Percentiles rank a stretch among this genome's conserved stretches.
Conservation (phyloP, 2,329 filamentous ascomycete species). For the Monosporascus sp. region DNA sequence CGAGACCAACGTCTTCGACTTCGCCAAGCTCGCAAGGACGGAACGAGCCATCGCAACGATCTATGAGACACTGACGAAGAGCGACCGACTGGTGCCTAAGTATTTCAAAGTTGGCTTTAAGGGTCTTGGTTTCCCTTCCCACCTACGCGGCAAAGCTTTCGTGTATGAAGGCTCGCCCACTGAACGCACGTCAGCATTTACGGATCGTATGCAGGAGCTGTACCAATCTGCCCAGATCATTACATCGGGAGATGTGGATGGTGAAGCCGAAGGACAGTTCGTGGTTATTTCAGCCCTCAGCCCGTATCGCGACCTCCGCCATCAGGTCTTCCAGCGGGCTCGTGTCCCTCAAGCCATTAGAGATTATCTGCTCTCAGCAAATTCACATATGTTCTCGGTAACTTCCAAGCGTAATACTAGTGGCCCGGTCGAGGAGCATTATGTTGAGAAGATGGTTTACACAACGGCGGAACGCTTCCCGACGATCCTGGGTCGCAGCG, state of each 20-base stretch:
- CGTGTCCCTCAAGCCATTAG: constrained; percentile 75
- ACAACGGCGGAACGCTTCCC: constrained; percentile 83
- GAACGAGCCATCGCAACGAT: constrained; percentile 89
- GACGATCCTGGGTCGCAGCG: constrained; percentile 81
- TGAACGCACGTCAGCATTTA: constrained; percentile 76
- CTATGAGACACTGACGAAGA: constrained; percentile 81
- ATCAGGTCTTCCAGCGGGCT: constrained; percentile 84
- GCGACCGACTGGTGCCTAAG: constrained; percentile 69
- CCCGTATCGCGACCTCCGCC: constrained; percentile 72
- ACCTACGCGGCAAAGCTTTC: constrained; percentile 82
- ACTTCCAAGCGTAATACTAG: constrained; percentile 66
- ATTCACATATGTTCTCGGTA: constrained; percentile 73
- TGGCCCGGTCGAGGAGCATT: constrained; percentile 66
- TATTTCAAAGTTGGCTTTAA: constrained; percentile 91
- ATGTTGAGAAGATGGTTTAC: constrained; percentile 78
- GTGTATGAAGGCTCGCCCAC: constrained; percentile 78
- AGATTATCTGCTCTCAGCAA: constrained; percentile 78
- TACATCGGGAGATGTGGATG: constrained; percentile 58
- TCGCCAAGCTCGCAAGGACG: constrained; percentile 81
- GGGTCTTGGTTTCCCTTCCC: constrained; percentile 79
- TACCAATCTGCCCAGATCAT: constrained; percentile 82
- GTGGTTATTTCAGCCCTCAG: constrained; percentile 76
- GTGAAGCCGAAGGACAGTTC: constrained; percentile 87
- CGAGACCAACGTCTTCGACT: constrained; percentile 84
- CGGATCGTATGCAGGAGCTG: constrained; percentile 86